phyloP scores from a whole-genome alignment of 192 early-diverging fungal genomes.

The Backusella westeae region DNA sequence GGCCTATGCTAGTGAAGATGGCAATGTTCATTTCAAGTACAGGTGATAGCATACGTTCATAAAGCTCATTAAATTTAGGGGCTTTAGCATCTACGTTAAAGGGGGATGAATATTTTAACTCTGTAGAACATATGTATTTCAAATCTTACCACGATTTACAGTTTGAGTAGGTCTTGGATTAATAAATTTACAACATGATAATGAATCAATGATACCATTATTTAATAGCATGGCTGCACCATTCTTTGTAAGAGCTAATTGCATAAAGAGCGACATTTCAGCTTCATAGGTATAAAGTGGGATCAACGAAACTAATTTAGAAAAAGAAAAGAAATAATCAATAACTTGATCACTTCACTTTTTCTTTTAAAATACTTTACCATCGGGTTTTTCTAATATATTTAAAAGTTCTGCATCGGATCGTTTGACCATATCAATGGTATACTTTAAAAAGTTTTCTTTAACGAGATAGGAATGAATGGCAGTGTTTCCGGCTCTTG shows the following conservation, averaged over 20 bases:
- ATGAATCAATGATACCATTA: conserved; percentile 73
- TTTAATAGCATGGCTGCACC: conserved; percentile 80
- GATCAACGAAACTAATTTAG: conserved; percentile 44
- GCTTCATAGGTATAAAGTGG: conserved; percentile 74
- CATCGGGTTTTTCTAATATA: conserved; percentile 49
- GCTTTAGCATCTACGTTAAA: neutral
- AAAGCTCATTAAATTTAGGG: neutral
- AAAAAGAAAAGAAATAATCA: neutral
- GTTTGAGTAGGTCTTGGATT: conserved; percentile 57
- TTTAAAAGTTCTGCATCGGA: conserved; percentile 57
- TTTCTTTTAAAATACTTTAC: conserved; percentile 3
- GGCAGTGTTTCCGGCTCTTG: neutral
- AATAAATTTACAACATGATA: conserved; percentile 71
- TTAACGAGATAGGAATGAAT: conserved; percentile 38
- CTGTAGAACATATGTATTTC: neutral
- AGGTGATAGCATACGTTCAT: conserved; percentile 6
- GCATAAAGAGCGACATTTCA: conserved; percentile 79
- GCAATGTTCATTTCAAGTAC: neutral
- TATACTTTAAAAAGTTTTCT: conserved; percentile 55
- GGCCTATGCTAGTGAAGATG: neutral
- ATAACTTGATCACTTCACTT: neutral
- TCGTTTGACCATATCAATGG: conserved; percentile 55
- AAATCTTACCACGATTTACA: neutral
- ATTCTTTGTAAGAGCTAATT: conserved; percentile 69
- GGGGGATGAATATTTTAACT: no score